A percentile compares a stretch with the other conserved stretches of the same genome.
Evolutionary conservation across 306 rosid species (phyloP).

Genomic region (Castanopsis chinensis): DNA sequence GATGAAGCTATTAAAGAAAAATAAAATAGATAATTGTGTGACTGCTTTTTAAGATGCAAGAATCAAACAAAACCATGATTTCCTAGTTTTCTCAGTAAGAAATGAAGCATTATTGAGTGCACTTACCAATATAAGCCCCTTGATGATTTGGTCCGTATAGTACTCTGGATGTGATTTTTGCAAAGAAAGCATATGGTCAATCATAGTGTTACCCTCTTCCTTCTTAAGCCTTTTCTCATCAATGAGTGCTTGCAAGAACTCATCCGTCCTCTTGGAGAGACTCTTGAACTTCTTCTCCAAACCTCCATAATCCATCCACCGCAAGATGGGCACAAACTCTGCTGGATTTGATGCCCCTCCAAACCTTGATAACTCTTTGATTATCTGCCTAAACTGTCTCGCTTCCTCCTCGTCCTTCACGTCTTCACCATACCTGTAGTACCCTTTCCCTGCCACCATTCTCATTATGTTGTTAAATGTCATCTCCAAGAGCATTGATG

Average conservation of each 20-base stretch:
- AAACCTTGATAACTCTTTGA: constrained; percentile 9
- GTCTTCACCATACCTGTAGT: constrained; percentile 30
- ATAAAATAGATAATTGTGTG: too few species aligned
- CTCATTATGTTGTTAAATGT: constrained; percentile 59
- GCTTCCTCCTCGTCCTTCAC: constrained; percentile 42
- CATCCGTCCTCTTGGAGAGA: constrained; percentile 30
- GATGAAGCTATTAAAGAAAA: too few species aligned
- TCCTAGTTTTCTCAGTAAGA: background rate
- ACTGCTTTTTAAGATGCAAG: too few species aligned
- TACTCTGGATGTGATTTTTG: constrained; percentile 22
- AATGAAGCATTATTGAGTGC: too few species aligned
- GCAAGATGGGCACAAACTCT: constrained; percentile 42
- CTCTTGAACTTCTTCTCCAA: constrained; percentile 5
- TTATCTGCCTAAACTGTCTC: constrained; percentile 26
- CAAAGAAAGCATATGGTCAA: constrained; percentile 14
- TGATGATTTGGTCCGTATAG: constrained; percentile 23
- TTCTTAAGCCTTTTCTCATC: constrained; percentile 5
- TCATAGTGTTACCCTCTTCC: background rate
- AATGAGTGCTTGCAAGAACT: constrained; percentile 12
- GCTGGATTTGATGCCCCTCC: constrained; percentile 26
- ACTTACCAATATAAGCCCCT: constrained; percentile 24
- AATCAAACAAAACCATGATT: too few species aligned
- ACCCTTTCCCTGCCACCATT: constrained; percentile 72
- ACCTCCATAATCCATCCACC: constrained; percentile 33
- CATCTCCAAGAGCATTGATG: constrained; percentile 34